A percentile compares a stretch with the other conserved stretches of the same genome.
phyloP scores from a whole-genome alignment of 345 rosid species.

The Ailanthus altissimus region DNA sequence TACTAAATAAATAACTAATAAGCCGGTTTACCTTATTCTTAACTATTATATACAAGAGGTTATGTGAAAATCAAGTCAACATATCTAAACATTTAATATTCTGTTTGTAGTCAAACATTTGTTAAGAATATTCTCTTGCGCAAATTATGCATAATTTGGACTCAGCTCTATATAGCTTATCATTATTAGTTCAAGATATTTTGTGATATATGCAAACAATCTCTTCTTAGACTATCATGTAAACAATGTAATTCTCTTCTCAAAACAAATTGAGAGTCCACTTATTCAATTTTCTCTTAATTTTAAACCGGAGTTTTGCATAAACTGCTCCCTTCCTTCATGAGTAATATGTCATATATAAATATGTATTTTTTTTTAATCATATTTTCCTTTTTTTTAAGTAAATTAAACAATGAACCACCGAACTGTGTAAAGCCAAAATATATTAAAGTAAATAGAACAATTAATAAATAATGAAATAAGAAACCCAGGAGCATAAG shows the following conservation, averaged over 20 bases:
- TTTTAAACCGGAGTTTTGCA: neutral
- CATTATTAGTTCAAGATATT: neutral
- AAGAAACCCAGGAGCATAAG: neutral
- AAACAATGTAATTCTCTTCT: no score
- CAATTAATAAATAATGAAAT: neutral
- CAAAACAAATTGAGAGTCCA: no score
- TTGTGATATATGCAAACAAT: neutral
- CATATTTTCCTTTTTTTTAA: no score
- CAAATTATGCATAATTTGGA: neutral
- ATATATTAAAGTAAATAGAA: neutral
- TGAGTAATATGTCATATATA: neutral
- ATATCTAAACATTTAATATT: neutral
- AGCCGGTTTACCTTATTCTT: neutral
- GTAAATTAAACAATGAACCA: neutral
- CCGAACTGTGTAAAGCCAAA: slow-evolving; percentile 1
- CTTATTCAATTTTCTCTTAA: neutral
- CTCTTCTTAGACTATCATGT: no score
- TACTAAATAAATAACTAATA: neutral
- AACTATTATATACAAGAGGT: neutral
- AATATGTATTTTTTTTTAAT: no score
- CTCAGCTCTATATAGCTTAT: neutral
- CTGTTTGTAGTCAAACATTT: neutral
- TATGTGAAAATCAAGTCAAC: neutral
- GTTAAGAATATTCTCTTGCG: neutral
- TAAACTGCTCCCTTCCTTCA: neutral